phyloP scores from a whole-genome alignment of 257 asterid species.

The Solanum megistacrolobum region DNA sequence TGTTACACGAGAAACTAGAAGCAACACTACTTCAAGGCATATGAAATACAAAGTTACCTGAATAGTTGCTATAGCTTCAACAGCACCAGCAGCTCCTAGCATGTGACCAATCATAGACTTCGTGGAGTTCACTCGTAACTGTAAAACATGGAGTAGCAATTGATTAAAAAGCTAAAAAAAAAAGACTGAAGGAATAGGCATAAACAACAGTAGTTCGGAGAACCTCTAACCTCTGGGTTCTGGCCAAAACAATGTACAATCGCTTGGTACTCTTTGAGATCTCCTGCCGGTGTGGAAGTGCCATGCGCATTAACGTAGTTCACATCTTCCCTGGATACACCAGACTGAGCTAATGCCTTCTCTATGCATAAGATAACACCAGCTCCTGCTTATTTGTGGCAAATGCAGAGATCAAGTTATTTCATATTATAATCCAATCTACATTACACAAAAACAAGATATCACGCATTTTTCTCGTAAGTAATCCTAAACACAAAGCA shows the following conservation, averaged over 20 bases:
- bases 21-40: background rate
- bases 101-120: constrained; percentile 46
- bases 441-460: background rate
- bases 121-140: constrained; percentile 36
- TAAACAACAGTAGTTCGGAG: background rate
- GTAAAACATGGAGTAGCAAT: background rate
- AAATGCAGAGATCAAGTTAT: background rate
- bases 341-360: constrained; percentile 27
- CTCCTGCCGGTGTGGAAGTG: constrained; percentile 25
- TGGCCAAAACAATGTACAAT: constrained; percentile 24
- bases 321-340: constrained; percentile 28
- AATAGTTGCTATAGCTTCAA: constrained; percentile 40
- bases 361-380: constrained; percentile 30
- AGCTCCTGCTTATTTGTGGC: constrained; percentile 7
- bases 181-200: background rate
- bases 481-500: background rate
- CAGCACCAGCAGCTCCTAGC: constrained; percentile 43
- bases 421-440: background rate
- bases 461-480: background rate
- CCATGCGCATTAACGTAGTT: constrained; percentile 48
- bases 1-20: background rate
- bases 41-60: constrained; percentile 16
- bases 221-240: constrained; percentile 20
- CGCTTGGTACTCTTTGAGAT: constrained; percentile 32
- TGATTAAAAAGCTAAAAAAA: background rate